Conservation (phyloP, 768 basidiomycete species). For the Asterophora parasitica region DNA sequence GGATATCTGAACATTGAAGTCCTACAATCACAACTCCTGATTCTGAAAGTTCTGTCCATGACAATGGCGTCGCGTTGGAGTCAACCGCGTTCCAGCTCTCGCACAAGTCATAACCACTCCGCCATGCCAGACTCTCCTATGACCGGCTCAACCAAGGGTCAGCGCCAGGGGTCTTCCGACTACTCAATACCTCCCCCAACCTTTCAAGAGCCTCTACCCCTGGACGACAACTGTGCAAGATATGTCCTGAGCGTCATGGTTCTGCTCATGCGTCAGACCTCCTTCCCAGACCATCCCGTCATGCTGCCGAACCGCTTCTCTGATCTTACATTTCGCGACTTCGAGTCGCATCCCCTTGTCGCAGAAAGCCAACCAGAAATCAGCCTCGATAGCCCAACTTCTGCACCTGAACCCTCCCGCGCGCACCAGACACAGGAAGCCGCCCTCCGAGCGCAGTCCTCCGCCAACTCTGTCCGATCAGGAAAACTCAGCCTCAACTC, state of each 20-base stretch:
- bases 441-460: conserved; percentile 37
- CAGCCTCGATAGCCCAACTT: conserved; percentile 12
- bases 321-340: conserved; percentile 66
- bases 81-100: conserved; percentile 37
- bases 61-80: conserved; percentile 78
- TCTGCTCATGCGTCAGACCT: conserved; percentile 72
- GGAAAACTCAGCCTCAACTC: conserved; percentile 35
- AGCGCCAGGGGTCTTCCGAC: conserved; percentile 40
- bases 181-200: conserved; percentile 34
- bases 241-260: conserved; percentile 82
- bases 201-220: conserved; percentile 63
- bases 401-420: conserved; percentile 6
- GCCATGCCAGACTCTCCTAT: conserved; percentile 36
- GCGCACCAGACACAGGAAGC: conserved; percentile 9
- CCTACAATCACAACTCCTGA: conserved; percentile 81
- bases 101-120: conserved; percentile 33
- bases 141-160: conserved; percentile 24
- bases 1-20: conserved; percentile 60
- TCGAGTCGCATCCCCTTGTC: conserved; percentile 49
- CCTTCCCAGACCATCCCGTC: conserved; percentile 47
- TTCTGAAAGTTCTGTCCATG: conserved; percentile 76
- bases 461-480: conserved; percentile 35
- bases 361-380: conserved; percentile 16
- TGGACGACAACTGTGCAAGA: conserved; percentile 79
- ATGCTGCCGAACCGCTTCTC: conserved; percentile 57